Evolutionary conservation across 2,329 filamentous ascomycete genomes (phyloP).

Genomic region (Penicillium olsonii): DNA sequence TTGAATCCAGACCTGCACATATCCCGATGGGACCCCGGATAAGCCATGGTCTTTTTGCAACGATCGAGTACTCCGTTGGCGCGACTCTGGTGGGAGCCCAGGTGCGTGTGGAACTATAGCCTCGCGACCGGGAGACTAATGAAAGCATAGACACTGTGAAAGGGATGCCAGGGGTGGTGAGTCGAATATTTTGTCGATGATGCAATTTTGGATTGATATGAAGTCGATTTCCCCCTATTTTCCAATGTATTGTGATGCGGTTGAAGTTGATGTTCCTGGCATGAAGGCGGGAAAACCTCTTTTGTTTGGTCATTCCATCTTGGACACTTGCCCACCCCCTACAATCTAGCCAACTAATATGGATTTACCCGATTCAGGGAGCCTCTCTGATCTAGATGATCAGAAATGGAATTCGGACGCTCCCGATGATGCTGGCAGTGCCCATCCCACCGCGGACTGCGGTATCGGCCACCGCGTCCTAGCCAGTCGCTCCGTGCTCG

Average conservation of each 20-base stretch:
- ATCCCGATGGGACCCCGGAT: background rate
- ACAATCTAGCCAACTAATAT: constrained; percentile 27
- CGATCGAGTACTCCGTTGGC: constrained; percentile 26
- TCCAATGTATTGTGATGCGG: background rate
- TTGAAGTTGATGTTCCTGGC: background rate
- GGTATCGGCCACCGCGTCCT: constrained; percentile 46
- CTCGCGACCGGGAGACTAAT: constrained; percentile 11
- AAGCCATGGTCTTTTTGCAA: constrained; percentile 13
- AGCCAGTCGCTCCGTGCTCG: constrained; percentile 56
- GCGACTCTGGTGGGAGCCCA: constrained; percentile 35
- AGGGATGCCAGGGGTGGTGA: constrained; percentile 28
- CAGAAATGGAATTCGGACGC: constrained; percentile 38
- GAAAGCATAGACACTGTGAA: constrained; percentile 11
- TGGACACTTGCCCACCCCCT: constrained; percentile 20
- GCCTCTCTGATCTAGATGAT: constrained; percentile 38
- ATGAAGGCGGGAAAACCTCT: background rate
- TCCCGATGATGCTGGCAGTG: constrained; percentile 21
- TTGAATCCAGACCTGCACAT: background rate
- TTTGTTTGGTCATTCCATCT: constrained; percentile 9
- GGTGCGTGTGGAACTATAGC: constrained; percentile 24
- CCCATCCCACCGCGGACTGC: constrained; percentile 32
- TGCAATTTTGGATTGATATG: constrained; percentile 17
- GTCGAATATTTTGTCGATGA: constrained; percentile 26
- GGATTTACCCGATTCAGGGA: constrained; percentile 40
- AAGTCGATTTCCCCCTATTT: background rate